Percentiles rank a stretch among this genome's conserved stretches.
phyloP scores from a whole-genome alignment of 345 rosid genomes.

The Melaleuca quinquenervia region DNA sequence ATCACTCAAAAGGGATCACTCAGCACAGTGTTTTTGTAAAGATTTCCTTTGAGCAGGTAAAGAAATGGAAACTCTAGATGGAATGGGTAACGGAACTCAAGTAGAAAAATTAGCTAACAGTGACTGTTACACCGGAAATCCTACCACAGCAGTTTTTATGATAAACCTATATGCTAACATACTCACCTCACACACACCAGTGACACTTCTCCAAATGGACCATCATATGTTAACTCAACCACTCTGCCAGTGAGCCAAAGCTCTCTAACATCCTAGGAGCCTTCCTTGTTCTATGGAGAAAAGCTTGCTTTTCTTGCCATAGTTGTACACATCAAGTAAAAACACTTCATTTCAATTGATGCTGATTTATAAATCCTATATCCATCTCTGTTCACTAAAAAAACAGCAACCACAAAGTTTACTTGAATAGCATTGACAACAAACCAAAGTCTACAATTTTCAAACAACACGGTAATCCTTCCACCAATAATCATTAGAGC shows the following conservation, averaged over 20 bases:
- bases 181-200: neutral
- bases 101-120: neutral
- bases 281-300: neutral
- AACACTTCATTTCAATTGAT: neutral
- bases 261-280: neutral
- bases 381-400: neutral
- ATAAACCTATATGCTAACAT: neutral
- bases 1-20: neutral
- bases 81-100: neutral
- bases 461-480: neutral
- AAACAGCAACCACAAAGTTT: neutral
- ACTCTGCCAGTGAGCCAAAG: neutral
- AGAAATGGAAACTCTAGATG: neutral
- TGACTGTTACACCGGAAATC: neutral
- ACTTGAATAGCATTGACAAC: neutral
- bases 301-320: neutral
- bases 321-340: neutral
- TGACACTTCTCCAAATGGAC: neutral
- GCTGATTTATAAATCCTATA: neutral
- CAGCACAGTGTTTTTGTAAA: neutral
- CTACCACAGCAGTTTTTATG: neutral
- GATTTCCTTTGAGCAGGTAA: neutral
- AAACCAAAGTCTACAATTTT: neutral
- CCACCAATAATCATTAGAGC: neutral
- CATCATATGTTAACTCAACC: neutral